A percentile compares a stretch with the other conserved stretches of the same genome.
Conservation (phyloP, 2,329 filamentous ascomycete genomes). For the Dactylellina parvicollis region DNA sequence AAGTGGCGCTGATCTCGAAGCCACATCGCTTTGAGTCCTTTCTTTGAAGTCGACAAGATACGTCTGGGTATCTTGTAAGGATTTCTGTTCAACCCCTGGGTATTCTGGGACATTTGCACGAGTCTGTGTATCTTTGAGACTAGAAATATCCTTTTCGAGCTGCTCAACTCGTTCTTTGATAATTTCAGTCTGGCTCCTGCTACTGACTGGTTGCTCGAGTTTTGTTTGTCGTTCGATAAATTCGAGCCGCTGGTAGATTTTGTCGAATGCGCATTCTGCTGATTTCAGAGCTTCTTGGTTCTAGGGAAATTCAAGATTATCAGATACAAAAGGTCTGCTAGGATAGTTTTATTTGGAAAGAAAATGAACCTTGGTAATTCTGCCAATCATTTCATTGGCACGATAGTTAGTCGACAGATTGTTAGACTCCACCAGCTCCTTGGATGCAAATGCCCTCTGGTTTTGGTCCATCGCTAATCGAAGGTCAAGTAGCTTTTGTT, state of each 20-base stretch:
- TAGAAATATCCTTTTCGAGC: not conserved
- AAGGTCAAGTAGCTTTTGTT: not conserved
- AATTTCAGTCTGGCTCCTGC: not conserved
- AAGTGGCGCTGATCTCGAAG: constrained; percentile 8
- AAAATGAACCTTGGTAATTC: constrained; percentile 3
- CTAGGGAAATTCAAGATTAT: too few relatives aligned
- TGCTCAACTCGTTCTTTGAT: not conserved
- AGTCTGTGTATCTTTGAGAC: not conserved
- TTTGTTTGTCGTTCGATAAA: not conserved
- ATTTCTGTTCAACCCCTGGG: not conserved
- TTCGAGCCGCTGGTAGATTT: constrained; percentile 28
- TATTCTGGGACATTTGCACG: not conserved
- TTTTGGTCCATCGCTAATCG: not conserved
- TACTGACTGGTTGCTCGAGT: not conserved
- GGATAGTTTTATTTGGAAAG: not conserved
- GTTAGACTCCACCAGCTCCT: not conserved
- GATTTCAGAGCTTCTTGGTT: constrained; percentile 8
- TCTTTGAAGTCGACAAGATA: not conserved
- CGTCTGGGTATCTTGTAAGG: not conserved
- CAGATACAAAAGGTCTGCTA: not conserved
- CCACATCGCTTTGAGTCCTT: not conserved
- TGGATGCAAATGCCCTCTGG: not conserved
- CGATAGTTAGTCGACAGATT: not conserved
- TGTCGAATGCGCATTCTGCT: constrained; percentile 23
- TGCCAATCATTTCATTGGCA: not conserved